phyloP scores from a whole-genome alignment of 176 grass and related monocot species.

The Metroxylon sagu region DNA sequence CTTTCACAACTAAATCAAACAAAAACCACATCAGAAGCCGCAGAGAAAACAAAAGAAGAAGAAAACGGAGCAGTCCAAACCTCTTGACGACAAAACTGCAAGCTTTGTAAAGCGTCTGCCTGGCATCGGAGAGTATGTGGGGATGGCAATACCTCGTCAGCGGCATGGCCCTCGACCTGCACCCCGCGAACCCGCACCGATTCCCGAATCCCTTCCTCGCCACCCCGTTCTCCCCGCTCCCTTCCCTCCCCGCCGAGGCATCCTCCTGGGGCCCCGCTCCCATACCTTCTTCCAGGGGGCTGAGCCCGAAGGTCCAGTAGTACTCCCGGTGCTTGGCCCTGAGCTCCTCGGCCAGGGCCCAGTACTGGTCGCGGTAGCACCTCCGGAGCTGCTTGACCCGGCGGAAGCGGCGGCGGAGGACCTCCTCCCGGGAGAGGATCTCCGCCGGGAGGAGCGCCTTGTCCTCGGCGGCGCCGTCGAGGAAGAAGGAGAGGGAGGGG shows the following conservation, averaged over 20 bases:
- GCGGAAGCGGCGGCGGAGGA: conserved; percentile 51
- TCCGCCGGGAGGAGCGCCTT: conserved; percentile 14
- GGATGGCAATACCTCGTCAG: conserved; percentile 3
- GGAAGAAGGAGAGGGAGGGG: too few species aligned
- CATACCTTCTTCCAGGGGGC: conserved; percentile 30
- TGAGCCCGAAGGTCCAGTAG: conserved; percentile 58
- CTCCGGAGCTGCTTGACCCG: conserved; percentile 29
- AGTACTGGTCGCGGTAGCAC: conserved; percentile 55
- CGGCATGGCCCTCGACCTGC: conserved; percentile 5
- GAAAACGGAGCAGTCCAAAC: background rate
- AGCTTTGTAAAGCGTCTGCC: conserved; percentile 16
- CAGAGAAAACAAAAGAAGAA: background rate
- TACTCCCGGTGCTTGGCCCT: conserved; percentile 60
- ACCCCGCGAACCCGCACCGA: background rate
- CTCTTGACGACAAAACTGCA: conserved; percentile 1
- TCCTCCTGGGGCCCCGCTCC: conserved; percentile 10
- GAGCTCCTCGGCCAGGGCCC: conserved; percentile 72
- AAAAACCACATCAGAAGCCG: background rate
- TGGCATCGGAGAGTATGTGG: conserved; percentile 10
- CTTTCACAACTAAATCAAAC: too few species aligned
- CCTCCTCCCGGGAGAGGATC: conserved; percentile 73
- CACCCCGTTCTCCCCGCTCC: background rate
- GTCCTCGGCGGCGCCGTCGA: background rate
- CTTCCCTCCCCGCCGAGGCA: background rate
- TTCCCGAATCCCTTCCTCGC: background rate